Base-by-base conservation (phyloP, 2,329 filamentous ascomycete species). In the Colletotrichum zoysiae region DNA sequence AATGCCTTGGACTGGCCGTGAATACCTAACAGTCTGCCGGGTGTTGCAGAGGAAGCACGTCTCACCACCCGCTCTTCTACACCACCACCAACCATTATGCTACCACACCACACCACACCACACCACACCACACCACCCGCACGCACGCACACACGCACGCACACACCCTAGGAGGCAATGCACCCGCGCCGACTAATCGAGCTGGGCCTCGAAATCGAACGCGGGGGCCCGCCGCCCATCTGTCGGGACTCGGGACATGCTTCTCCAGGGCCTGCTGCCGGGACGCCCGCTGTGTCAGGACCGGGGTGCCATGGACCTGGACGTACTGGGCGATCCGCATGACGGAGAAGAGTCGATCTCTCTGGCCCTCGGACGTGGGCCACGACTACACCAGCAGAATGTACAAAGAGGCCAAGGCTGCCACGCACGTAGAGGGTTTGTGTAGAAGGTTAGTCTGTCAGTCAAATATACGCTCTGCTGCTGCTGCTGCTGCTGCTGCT, bases 251-350 rank as follows among this genome's bases (percentile, higher is more conserved):
- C 46, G 59, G 63, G 48, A 67, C 48, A 38, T 50, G 59, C 44
- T 62, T 51, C 55, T 55, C 58, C 53, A 66, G 65, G 65, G 65
- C 53, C 50, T 63, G 30, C 20, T 71, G 57, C 58, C 51, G 68
- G 68, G 51, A 63, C 61, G 65, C 48, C 35, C 59, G 59, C 44
- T 30, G 59, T 35, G 12, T 18, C 40, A 62, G 12, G 30, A 20
- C 59, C 30, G 38, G n/a, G 23, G 44, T 35, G 44, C 30, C 20
- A 35, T 51, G 33, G 46, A 33, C 35, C 35, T 35, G 30, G 14
- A 23, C 46, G 33, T 38, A 5, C 11, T 38, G 53, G 53, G 20
- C 53, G 53, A 35, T 16, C 59, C 44, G 44, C 59, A 40, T 50
- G 44, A 40, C 12, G 59, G 7, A 42, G 33, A 4, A 42, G 20